phyloP scores from a whole-genome alignment of 2,329 filamentous ascomycete species.

The Microcera coccophila region DNA sequence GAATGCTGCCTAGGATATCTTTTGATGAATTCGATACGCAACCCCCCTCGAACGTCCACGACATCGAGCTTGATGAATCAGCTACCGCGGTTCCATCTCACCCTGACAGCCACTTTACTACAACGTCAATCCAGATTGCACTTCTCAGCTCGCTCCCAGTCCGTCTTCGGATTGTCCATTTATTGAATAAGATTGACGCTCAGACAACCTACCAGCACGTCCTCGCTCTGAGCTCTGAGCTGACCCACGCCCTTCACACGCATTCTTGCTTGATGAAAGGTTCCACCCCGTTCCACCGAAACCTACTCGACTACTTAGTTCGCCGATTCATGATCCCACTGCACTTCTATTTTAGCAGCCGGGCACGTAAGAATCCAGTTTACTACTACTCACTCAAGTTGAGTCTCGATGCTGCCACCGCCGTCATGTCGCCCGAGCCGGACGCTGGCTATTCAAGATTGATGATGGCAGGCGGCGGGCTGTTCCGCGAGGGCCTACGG shows the following conservation, averaged over 20 bases:
- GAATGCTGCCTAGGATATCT: slow-evolving; percentile 38
- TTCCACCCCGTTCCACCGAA: slow-evolving; percentile 38
- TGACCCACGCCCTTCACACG: slow-evolving; percentile 27
- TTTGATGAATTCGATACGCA: slow-evolving; percentile 39
- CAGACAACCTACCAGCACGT: slow-evolving; percentile 34
- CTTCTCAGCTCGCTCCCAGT: slow-evolving; percentile 34
- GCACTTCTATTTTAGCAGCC: slow-evolving; percentile 46
- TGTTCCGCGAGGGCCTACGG: slow-evolving; percentile 34
- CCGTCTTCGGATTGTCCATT: slow-evolving; percentile 33
- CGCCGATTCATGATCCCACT: slow-evolving; percentile 54
- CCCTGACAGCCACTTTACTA: neutral
- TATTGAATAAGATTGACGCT: slow-evolving; percentile 33
- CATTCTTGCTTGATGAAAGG: slow-evolving; percentile 15
- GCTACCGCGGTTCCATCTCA: neutral
- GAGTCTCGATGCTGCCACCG: slow-evolving; percentile 42
- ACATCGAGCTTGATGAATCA: slow-evolving; percentile 22
- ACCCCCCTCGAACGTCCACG: slow-evolving; percentile 35
- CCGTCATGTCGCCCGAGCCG: slow-evolving; percentile 34
- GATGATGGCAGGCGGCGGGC: slow-evolving; percentile 35
- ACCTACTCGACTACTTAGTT: slow-evolving; percentile 48
- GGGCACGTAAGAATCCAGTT: slow-evolving; percentile 39
- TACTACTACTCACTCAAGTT: slow-evolving; percentile 49
- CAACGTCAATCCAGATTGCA: slow-evolving; percentile 33
- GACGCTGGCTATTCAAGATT: slow-evolving; percentile 37
- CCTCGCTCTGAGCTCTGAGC: slow-evolving; percentile 32